Conservation (phyloP, 345 rosid species). For the Salix brachista region DNA sequence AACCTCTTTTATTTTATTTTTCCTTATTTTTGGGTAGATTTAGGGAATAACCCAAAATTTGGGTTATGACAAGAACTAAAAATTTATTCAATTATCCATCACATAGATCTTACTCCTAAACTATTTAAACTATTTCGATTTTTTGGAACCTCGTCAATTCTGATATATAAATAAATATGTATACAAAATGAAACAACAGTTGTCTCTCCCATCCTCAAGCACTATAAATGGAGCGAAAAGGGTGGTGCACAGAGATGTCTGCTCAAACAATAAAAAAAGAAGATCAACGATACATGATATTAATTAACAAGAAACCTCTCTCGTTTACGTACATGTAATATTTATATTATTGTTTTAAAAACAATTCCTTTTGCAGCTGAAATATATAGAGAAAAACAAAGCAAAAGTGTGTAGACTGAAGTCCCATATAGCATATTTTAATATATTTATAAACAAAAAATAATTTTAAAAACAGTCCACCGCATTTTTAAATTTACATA, state of each 20-base stretch:
- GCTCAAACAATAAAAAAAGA: background rate
- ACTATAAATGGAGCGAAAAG: slow-evolving; percentile 13
- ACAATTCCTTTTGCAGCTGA: slow-evolving; percentile 12
- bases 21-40: no score
- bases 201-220: slow-evolving; percentile 11
- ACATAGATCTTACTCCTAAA: no score
- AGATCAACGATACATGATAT: slow-evolving; percentile 11
- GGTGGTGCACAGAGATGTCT: slow-evolving; percentile 4
- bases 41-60: no score
- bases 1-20: no score
- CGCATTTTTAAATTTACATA: no score
- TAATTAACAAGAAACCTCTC: background rate
- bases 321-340: background rate
- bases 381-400: slow-evolving; percentile 12
- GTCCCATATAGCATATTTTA: background rate
- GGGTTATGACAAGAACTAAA: no score
- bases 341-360: background rate
- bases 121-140: no score
- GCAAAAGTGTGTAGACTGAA: slow-evolving; percentile 24
- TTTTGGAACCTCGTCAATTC: no score
- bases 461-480: no score
- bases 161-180: no score
- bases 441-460: no score
- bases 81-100: no score
- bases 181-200: slow-evolving; percentile 3